Conservation (phyloP, 805 yeast genomes). For the Candida sakaeoensis region DNA sequence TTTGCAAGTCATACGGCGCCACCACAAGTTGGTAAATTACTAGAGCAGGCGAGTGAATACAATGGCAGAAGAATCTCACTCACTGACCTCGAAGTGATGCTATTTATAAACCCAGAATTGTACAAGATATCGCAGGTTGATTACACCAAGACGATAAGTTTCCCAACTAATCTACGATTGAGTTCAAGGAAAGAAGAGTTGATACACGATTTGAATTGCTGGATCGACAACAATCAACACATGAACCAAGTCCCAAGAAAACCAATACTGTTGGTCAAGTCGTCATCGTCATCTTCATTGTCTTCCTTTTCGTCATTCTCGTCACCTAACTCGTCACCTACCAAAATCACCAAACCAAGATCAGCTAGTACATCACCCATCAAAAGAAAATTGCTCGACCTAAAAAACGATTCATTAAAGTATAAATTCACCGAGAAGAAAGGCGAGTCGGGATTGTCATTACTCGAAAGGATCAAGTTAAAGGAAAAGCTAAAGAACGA, state of each 20-base stretch:
- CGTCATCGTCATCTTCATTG: neutral
- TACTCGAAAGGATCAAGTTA: conserved; percentile 34
- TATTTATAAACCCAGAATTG: conserved; percentile 15
- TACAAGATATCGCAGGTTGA: conserved; percentile 13
- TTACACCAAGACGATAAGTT: conserved; percentile 9
- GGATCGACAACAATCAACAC: conserved; percentile 20
- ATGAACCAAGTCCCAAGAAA: conserved; percentile 6
- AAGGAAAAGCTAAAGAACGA: conserved; percentile 28
- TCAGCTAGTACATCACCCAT: conserved; percentile 11
- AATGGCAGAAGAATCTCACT: conserved; percentile 17
- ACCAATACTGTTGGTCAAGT: neutral
- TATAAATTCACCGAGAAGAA: conserved; percentile 32
- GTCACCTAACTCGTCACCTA: conserved; percentile 7
- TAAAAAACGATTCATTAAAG: conserved; percentile 33
- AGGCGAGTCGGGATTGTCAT: conserved; percentile 25
- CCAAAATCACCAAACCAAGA: conserved; percentile 9
- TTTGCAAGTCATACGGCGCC: conserved; percentile 28
- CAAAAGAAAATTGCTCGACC: conserved; percentile 11
- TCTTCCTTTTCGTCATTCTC: neutral
- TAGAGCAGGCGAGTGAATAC: conserved; percentile 18
- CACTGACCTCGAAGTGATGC: conserved; percentile 16
- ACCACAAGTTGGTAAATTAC: conserved; percentile 20
- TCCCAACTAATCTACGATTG: conserved; percentile 5
- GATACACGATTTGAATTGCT: conserved; percentile 14
- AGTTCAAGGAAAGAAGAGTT: conserved; percentile 18